phyloP scores from a whole-genome alignment of 305 asterid species.

The Plantago coronopus region DNA sequence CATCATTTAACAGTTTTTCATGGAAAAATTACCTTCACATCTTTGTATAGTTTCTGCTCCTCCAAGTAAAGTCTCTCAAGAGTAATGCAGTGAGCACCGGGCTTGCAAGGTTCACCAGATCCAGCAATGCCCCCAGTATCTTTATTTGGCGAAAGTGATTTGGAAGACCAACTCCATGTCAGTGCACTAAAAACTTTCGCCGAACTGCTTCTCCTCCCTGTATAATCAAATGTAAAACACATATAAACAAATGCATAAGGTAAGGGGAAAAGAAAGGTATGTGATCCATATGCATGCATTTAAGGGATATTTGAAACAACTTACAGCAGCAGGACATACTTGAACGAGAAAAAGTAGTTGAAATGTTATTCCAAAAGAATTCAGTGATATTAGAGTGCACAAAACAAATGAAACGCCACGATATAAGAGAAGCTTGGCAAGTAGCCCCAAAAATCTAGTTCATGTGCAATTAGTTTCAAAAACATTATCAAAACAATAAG shows the following conservation, averaged over 20 bases:
- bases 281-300: too few species aligned
- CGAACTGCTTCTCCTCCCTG: conserved; percentile 69
- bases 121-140: conserved; percentile 34
- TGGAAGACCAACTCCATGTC: conserved; percentile 71
- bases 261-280: too few species aligned
- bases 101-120: conserved; percentile 67
- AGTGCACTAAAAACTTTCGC: conserved; percentile 67
- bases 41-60: conserved; percentile 74
- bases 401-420: neutral
- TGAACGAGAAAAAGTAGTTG: too few species aligned
- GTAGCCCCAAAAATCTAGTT: neutral
- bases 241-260: conserved; percentile 2
- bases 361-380: neutral
- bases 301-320: too few species aligned
- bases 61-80: conserved; percentile 62
- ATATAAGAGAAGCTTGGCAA: neutral
- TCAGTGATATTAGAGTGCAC: neutral
- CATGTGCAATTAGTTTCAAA: neutral
- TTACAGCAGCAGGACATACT: too few species aligned
- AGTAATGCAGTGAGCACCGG: conserved; percentile 71
- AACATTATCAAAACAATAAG: neutral
- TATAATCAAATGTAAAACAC: neutral
- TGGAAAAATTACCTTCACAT: conserved; percentile 52
- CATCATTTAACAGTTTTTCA: too few species aligned
- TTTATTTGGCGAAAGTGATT: conserved; percentile 44